Evolutionary conservation across 2,329 filamentous ascomycete species (phyloP).

Genomic region (Ilyonectria destructans): DNA sequence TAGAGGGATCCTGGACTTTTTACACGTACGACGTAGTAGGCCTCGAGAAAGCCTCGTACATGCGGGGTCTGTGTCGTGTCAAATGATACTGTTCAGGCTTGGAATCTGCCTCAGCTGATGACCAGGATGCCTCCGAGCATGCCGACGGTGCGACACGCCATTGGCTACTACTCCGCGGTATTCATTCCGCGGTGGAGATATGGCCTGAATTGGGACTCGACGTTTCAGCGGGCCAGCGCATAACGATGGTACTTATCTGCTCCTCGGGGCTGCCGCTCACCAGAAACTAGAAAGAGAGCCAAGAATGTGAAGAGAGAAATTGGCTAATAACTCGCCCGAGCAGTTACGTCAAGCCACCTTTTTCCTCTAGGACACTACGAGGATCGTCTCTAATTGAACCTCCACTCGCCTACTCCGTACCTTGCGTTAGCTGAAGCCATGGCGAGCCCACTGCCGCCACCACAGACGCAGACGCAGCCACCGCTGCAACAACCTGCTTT

Average conservation of each 20-base stretch:
- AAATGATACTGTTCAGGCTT: not conserved
- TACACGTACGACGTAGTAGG: not conserved
- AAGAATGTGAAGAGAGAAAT: not conserved
- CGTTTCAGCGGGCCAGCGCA: not conserved
- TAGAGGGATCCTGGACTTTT: not conserved
- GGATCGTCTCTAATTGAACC: not conserved
- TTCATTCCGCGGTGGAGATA: not conserved
- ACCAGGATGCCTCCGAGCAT: not conserved
- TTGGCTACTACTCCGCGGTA: not conserved
- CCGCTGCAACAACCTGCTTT: conserved; percentile 17
- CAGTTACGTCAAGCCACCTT: not conserved
- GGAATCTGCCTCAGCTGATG: conserved; percentile 5
- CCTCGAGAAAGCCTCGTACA: not conserved
- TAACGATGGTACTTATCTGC: not conserved
- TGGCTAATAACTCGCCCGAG: not conserved
- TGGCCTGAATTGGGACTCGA: not conserved
- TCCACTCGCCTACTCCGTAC: not conserved
- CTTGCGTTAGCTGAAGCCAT: conserved; percentile 1
- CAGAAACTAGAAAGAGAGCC: not conserved
- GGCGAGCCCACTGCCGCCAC: conserved; percentile 14
- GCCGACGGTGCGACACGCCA: not conserved
- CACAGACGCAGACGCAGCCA: conserved; percentile 16
- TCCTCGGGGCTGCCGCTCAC: not conserved
- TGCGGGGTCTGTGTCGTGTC: not conserved
- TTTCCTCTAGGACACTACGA: not conserved